Base-by-base conservation (phyloP, 176 grass and related monocot genomes). In the Rhipidocladum racemiflorum region DNA sequence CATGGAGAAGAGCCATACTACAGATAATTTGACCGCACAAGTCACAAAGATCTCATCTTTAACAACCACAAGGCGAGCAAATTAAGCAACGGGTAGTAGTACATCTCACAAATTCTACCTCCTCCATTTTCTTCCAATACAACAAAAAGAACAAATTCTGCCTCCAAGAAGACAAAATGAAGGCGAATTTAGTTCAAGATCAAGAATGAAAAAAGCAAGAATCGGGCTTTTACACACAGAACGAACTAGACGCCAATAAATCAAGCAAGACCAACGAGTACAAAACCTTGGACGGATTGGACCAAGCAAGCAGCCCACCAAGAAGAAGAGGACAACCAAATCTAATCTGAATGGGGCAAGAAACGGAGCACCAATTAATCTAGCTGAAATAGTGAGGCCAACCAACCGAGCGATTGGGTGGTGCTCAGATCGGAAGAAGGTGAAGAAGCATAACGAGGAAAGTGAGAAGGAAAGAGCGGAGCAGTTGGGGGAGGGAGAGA, bases 391-490 rank as follows among this genome's bases (percentile, higher is more conserved):
- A 54, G 11, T 0, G 44, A 67, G 42, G 3, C 34, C 28, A 71
- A 71, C 50, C 29, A 61, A 65, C 27, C 25, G 18, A 17, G 34
- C 16, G 36, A 80, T 28, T 81, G 20, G 60, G 77, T 1, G 85
- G 38, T 46, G 49, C 70, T 60, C 78, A 81, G 70, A 87, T 82
- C 78, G 62, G 70, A 35, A 80, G 38, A 75, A 85, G 32, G 42
- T 29, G 43, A 4, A 57, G 82, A 35, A 15, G n/a, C n/a, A n/a
- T 30, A 12, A 4, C 34, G 25, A 72, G 67, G 39, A 34, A 29
- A 35, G 54, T 21, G 34, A 44, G 44, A 80, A 25, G 36, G 46
- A 35, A 66, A 72, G 25, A 46, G 18, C 48, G 69, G 68, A 27
- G 84, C 48, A 74, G 48, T 15, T 67, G 59, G 60, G n/a, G 17